These are phyloP conservation scores for Capsicum rhomboideum DNA, from an alignment of 257 asterid species.

Conservation along the genomic window DNA sequence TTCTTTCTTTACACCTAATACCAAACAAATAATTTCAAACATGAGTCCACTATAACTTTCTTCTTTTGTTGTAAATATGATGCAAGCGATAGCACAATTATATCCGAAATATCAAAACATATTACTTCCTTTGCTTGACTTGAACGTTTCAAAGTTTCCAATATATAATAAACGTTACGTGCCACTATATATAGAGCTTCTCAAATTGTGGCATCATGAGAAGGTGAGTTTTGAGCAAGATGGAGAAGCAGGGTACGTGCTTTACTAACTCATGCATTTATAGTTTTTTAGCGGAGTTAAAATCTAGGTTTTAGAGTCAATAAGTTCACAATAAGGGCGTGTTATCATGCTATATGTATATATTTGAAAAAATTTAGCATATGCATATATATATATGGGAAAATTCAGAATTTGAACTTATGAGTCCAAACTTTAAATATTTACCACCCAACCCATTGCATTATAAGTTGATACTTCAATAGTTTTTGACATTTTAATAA, in stretches of 20 bases:
- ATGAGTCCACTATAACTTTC: constrained; percentile 4
- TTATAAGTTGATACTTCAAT: not conserved
- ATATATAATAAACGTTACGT: not conserved
- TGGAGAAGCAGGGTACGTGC: constrained; percentile 99
- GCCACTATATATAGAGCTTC: not conserved
- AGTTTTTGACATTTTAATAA: not conserved
- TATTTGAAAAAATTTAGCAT: not conserved
- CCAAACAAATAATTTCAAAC: not conserved
- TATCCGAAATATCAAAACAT: not conserved
- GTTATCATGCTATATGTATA: not conserved
- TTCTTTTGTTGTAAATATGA: constrained; percentile 29
- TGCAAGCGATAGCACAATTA: not conserved
- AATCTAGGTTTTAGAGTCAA: not conserved
- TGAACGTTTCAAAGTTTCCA: not conserved
- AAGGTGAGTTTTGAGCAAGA: constrained; percentile 73
- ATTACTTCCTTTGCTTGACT: not conserved
- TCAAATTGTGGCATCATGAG: not conserved
- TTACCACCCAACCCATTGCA: not conserved
- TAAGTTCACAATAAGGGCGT: not conserved
- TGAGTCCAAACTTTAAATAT: not conserved
- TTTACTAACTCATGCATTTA: constrained; percentile 42
- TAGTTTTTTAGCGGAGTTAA: not conserved
- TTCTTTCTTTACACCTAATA: constrained; percentile 12
- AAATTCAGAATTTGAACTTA: not conserved
- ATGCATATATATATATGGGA: no score